Conservation (phyloP, 176 grass and related monocot genomes). For the Guadua angustifolia region DNA sequence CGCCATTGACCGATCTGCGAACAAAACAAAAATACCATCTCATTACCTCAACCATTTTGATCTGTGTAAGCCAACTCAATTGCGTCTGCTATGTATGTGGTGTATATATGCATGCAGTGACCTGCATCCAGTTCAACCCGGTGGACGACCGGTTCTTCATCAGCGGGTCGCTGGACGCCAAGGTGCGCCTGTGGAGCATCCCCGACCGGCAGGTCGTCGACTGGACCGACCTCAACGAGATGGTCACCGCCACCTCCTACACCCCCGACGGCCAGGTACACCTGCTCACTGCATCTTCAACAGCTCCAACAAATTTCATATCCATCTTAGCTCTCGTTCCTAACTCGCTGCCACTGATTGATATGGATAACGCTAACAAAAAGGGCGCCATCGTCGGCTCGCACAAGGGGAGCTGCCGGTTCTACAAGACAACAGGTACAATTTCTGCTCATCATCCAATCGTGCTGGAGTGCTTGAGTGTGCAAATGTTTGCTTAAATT, state of each 20-base stretch:
- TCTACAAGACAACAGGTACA: conserved; percentile 78
- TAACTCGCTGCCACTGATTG: conserved; percentile 13
- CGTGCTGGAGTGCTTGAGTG: neutral
- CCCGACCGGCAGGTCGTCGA: conserved; percentile 86
- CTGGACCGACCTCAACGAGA: conserved; percentile 94
- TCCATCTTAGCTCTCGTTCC: neutral
- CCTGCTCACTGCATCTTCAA: neutral
- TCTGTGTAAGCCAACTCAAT: neutral
- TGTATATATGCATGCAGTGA: conserved; percentile 53
- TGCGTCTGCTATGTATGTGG: neutral
- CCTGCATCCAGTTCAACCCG: conserved; percentile 95
- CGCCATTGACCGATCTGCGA: neutral
- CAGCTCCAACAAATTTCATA: neutral
- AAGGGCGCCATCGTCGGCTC: conserved; percentile 84
- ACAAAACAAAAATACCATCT: neutral
- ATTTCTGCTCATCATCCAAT: neutral
- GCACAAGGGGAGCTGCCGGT: conserved; percentile 76
- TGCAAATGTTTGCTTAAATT: neutral
- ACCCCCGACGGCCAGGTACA: conserved; percentile 79
- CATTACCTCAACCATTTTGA: neutral
- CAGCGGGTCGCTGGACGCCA: conserved; percentile 91
- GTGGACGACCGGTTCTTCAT: conserved; percentile 85
- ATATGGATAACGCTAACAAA: neutral
- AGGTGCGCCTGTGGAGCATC: conserved; percentile 87
- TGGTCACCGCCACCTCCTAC: conserved; percentile 87